phyloP scores from a whole-genome alignment of 352 stramenopile species.

The Phytopythium aichiense region DNA sequence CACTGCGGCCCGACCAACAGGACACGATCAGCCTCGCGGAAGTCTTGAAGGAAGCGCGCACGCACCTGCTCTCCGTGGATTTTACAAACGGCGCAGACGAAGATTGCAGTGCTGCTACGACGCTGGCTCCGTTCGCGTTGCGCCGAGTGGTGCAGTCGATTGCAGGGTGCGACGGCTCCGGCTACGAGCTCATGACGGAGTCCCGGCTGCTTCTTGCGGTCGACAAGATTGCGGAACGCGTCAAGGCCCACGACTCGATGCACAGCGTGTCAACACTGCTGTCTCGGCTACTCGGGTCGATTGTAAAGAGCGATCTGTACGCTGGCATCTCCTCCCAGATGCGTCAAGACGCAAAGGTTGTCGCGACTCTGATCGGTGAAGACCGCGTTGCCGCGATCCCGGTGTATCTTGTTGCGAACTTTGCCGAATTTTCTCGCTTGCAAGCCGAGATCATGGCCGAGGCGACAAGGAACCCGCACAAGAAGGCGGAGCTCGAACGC shows the following conservation, averaged over 20 bases:
- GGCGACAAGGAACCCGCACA: conserved; percentile 3
- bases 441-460: conserved; percentile 18
- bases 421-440: conserved; percentile 35
- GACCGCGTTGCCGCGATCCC: conserved; percentile 11
- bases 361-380: conserved; percentile 15
- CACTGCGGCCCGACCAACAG: conserved; percentile 15
- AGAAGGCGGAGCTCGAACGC: conserved; percentile 21
- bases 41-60: conserved; percentile 33
- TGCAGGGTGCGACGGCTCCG: conserved; percentile 17
- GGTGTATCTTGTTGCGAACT: conserved; percentile 49
- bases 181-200: conserved; percentile 25
- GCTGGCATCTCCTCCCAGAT: conserved; percentile 21
- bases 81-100: neutral
- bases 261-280: conserved; percentile 31
- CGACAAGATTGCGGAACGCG: conserved; percentile 43
- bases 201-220: conserved; percentile 56
- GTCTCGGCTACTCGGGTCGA: conserved; percentile 44
- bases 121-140: conserved; percentile 53
- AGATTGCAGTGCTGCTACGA: conserved; percentile 12
- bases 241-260: conserved; percentile 7
- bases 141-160: conserved; percentile 46
- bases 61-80: conserved; percentile 34
- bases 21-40: neutral
- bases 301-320: conserved; percentile 49
- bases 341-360: conserved; percentile 12